Evolutionary conservation across 192 early-diverging fungal genomes (phyloP).

Genomic region (Coemansia sp.): DNA sequence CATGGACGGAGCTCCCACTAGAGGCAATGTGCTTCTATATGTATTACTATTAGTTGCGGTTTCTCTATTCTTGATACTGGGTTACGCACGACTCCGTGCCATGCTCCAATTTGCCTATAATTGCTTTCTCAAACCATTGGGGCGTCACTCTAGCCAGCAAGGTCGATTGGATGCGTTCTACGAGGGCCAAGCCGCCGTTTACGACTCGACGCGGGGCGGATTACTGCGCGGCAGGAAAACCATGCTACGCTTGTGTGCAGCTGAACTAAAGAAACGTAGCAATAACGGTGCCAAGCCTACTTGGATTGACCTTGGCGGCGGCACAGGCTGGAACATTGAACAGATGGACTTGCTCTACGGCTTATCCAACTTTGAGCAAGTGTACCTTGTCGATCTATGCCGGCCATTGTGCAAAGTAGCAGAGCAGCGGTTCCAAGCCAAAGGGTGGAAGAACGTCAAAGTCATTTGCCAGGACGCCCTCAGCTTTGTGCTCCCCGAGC

Average conservation of each 20-base stretch:
- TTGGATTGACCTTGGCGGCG: conserved; percentile 72
- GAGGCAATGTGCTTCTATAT: not conserved
- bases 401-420: conserved; percentile 80
- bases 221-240: conserved; percentile 76
- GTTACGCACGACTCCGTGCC: not conserved
- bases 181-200: conserved; percentile 76
- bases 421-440: conserved; percentile 68
- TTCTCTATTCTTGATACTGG: not conserved
- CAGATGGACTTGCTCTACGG: conserved; percentile 76
- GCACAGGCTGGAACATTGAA: conserved; percentile 74
- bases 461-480: conserved; percentile 82
- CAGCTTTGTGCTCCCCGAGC: conserved; percentile 66
- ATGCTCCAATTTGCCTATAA: conserved; percentile 61
- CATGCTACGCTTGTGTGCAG: conserved; percentile 83
- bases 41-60: not conserved
- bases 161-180: conserved; percentile 80
- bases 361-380: conserved; percentile 72
- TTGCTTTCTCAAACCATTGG: conserved; percentile 76
- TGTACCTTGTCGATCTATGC: conserved; percentile 84
- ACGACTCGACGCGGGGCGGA: conserved; percentile 72
- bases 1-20: not conserved
- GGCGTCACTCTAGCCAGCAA: conserved; percentile 69
- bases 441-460: conserved; percentile 79
- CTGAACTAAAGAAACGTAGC: conserved; percentile 63
- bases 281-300: conserved; percentile 35